Percentiles rank a stretch among this genome's conserved stretches.
Conservation (phyloP, 1,139 yeast genomes). For the Taiozyma sp. region DNA sequence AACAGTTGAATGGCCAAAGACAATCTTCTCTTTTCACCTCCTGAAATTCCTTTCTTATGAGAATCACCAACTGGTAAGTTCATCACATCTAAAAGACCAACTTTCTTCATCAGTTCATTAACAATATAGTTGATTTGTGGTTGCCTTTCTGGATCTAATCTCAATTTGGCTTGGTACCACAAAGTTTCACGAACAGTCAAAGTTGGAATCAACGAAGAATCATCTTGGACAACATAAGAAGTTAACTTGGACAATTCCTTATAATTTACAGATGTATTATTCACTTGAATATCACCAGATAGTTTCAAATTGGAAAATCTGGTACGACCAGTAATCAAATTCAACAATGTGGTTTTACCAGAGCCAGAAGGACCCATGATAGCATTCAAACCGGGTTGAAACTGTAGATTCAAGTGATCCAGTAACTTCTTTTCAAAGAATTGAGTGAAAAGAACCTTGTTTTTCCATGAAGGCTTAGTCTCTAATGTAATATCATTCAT, state of each 20-base stretch:
- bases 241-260: constrained; percentile 47
- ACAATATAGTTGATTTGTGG: constrained; percentile 35
- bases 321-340: constrained; percentile 58
- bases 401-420: constrained; percentile 47
- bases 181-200: constrained; percentile 76
- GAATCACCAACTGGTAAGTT: constrained; percentile 72
- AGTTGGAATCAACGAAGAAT: constrained; percentile 60
- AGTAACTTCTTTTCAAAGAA: constrained; percentile 33
- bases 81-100: constrained; percentile 75
- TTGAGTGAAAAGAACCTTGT: neutral
- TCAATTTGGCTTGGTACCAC: constrained; percentile 59
- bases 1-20: constrained; percentile 74
- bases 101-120: constrained; percentile 51
- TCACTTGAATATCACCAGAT: constrained; percentile 37
- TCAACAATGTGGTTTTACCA: constrained; percentile 71
- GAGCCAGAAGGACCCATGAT: constrained; percentile 87
- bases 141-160: constrained; percentile 37
- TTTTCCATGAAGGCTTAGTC: constrained; percentile 10
- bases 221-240: constrained; percentile 77
- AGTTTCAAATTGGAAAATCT: constrained; percentile 35
- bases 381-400: constrained; percentile 64
- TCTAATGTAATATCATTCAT: neutral
- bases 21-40: constrained; percentile 79
- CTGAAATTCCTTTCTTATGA: constrained; percentile 67
- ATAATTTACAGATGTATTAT: constrained; percentile 36